These are phyloP conservation scores for Epichloe festucae DNA, from an alignment of 2,329 filamentous ascomycete species.

Conservation along the genomic window DNA sequence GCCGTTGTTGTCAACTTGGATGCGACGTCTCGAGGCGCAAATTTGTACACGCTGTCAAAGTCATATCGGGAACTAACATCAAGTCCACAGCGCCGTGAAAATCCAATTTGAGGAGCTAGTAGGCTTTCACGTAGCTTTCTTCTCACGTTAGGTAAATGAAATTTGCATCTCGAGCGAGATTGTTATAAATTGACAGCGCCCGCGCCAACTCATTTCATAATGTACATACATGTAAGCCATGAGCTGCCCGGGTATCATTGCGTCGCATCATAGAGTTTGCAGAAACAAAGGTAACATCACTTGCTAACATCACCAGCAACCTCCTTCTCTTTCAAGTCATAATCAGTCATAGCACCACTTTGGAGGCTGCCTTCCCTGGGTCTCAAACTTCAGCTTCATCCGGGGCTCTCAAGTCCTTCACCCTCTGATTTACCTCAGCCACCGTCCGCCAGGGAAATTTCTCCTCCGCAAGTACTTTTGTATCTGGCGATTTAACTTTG, in stretches of 20 bases:
- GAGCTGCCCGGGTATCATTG: neutral
- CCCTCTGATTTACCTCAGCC: constrained; percentile 11
- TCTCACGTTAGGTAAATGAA: neutral
- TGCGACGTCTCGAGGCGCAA: too few species aligned
- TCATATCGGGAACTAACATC: too few species aligned
- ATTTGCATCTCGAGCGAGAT: neutral
- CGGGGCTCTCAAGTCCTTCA: constrained; percentile 10
- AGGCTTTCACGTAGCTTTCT: neutral
- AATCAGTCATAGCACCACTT: constrained; percentile 13
- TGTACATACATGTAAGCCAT: neutral
- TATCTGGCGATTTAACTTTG: constrained; percentile 7
- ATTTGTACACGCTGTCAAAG: too few species aligned
- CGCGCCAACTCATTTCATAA: neutral
- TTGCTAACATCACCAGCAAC: neutral
- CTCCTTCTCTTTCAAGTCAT: neutral
- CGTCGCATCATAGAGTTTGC: neutral
- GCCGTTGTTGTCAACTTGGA: too few species aligned
- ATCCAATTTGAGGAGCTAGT: too few species aligned
- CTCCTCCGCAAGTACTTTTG: constrained; percentile 4
- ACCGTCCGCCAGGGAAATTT: constrained; percentile 9
- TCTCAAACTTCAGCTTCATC: constrained; percentile 11
- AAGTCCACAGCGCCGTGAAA: neutral
- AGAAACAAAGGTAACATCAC: neutral
- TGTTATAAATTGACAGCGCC: neutral
- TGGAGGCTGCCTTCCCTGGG: constrained; percentile 10